Conservation (phyloP, 768 basidiomycete genomes). For the Hypholoma sublateritium region DNA sequence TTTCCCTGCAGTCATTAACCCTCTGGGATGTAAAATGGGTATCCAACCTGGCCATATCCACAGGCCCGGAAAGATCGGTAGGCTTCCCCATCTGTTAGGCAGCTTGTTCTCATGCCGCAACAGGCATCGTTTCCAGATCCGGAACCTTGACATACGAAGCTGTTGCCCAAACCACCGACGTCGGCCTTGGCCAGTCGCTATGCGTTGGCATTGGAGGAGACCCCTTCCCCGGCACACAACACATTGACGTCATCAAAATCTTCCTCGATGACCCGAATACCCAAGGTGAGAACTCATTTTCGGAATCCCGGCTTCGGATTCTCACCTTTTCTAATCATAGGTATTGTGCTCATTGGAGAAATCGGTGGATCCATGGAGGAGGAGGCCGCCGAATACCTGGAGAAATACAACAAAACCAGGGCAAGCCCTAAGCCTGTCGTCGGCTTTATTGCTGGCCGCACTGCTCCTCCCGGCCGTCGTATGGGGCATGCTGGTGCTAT, state of each 20-base stretch:
- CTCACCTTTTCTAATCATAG: conserved; percentile 33
- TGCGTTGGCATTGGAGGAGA: conserved; percentile 98
- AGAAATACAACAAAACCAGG: conserved; percentile 88
- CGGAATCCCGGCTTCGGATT: conserved; percentile 1
- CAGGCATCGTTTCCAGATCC: conserved; percentile 93
- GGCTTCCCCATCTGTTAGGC: conserved; percentile 11
- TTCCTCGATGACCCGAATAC: conserved; percentile 95
- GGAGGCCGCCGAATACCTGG: conserved; percentile 96
- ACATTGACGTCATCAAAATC: conserved; percentile 93
- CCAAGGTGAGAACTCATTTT: conserved; percentile 55
- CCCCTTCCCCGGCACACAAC: conserved; percentile 95
- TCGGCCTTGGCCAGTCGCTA: conserved; percentile 94
- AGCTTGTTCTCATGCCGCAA: neutral
- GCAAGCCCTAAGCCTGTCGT: conserved; percentile 91
- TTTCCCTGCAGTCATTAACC: conserved; percentile 73
- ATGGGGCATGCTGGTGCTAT: conserved; percentile 99
- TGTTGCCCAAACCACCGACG: conserved; percentile 94
- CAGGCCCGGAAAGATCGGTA: conserved; percentile 93
- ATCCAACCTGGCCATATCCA: conserved; percentile 99
- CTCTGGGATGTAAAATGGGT: conserved; percentile 98
- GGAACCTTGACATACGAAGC: conserved; percentile 98
- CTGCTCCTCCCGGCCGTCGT: conserved; percentile 95
- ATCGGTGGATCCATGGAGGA: conserved; percentile 99
- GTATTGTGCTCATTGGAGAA: conserved; percentile 97
- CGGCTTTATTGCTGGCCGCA: conserved; percentile 96